Evolutionary conservation across 2,329 filamentous ascomycete genomes (phyloP), one percentile per base, ranked within the genome.

Genomic region (Claviceps sp.): DNA sequence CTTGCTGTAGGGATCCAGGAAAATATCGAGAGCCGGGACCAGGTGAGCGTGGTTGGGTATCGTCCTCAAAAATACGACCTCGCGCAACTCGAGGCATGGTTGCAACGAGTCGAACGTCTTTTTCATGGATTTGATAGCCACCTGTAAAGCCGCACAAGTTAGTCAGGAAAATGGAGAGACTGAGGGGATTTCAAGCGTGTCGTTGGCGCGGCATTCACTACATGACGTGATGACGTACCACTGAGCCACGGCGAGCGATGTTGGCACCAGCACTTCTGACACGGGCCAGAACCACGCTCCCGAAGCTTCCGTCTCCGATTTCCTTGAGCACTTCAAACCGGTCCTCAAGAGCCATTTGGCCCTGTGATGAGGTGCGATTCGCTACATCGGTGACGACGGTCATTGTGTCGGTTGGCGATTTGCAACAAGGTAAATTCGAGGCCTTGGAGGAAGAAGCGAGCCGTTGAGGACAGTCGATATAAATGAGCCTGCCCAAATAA

Each of bases 71-170:
- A 98, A 98, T 65, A 98, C 93, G 58, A 98, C 93, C 69, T 98
- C 93, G 56, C 93, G 85, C 51, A 98, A 79, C 69, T 98, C 93
- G 57, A 96, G 72, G 67, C 93, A 98, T 50, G 89, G 86, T 16
- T 80, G 73, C 64, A 96, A 89, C 1, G 88, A 95, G 61, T 97
- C 90, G 62, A 97, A 98, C 0, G 86, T 90, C 79, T 98, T 98
- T 78, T 98, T 98, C 93, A 98, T 98, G 5, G 93, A 97, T 72
- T 98, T 98, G 72, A 98, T 96, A 44, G 93, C 93, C 62, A 98
- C 87, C 93, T 97, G 52, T 13, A 5, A 14, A 24, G 16, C 4
- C 7, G 9, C 8, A 18, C n/a, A 38, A 38, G 16, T 47, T 22
- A 40, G 50, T 22, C 43, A 53, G 51, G 30, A 41, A 49, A 24